These are phyloP conservation scores for Suhomyces maxii DNA, from an alignment of 1,139 yeast species.

Conservation along the genomic window DNA sequence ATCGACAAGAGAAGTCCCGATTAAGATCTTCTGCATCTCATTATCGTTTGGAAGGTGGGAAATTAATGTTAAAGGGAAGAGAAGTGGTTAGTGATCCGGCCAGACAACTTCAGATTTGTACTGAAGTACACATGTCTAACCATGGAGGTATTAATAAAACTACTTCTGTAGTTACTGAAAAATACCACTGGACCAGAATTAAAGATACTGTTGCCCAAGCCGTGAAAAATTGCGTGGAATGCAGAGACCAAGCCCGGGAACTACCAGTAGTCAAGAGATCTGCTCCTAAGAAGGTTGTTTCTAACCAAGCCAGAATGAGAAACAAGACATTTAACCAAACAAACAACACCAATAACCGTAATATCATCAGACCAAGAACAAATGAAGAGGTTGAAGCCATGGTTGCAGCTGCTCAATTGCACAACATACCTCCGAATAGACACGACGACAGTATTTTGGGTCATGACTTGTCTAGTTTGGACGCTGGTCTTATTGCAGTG, in stretches of 20 bases:
- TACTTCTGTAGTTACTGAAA: conserved; percentile 72
- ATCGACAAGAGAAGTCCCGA: conserved; percentile 80
- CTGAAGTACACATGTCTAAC: conserved; percentile 63
- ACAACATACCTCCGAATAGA: conserved; percentile 30
- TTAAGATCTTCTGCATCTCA: conserved; percentile 80
- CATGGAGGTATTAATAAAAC: conserved; percentile 94
- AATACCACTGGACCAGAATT: conserved; percentile 88
- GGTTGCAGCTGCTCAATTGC: conserved; percentile 37
- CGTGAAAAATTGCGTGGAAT: conserved; percentile 71
- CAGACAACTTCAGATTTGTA: conserved; percentile 72
- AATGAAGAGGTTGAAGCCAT: conserved; percentile 37
- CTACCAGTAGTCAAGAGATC: conserved; percentile 31
- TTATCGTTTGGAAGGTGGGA: conserved; percentile 69
- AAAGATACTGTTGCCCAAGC: conserved; percentile 85
- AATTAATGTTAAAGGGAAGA: conserved; percentile 71
- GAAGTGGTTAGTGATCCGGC: conserved; percentile 80
- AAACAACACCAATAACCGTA: conserved; percentile 21
- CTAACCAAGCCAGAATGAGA: conserved; percentile 19
- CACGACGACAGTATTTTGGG: conserved; percentile 32
- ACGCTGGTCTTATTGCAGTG: conserved; percentile 62
- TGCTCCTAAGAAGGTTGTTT: conserved; percentile 20
- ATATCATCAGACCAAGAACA: conserved; percentile 22
- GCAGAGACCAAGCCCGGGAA: conserved; percentile 51
- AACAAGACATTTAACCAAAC: conserved; percentile 8
- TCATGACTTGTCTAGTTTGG: conserved; percentile 45